A percentile compares a stretch with the other conserved stretches of the same genome.
These are phyloP conservation scores for Phytophthora agathidicida DNA, from an alignment of 352 stramenopile genomes.

Conservation along the genomic window DNA sequence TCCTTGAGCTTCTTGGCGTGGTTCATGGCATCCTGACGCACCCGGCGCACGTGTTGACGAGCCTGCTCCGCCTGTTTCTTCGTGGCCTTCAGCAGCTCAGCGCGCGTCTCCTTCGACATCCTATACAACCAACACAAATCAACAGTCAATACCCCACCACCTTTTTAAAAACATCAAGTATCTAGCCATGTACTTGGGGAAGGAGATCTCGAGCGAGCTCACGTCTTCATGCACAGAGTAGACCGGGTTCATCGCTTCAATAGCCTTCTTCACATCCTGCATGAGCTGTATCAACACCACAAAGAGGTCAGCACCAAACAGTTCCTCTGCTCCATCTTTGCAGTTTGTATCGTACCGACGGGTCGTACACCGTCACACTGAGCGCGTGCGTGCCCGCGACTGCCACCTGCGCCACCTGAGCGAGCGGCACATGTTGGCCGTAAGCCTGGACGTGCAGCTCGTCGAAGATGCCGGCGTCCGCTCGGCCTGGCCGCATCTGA, in stretches of 20 bases:
- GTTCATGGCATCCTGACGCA: conserved; percentile 88
- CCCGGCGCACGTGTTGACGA: conserved; percentile 82
- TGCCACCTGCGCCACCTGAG: conserved; percentile 79
- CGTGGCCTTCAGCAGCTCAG: conserved; percentile 73
- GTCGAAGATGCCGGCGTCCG: conserved; percentile 85
- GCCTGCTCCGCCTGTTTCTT: conserved; percentile 87
- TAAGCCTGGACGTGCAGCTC: conserved; percentile 83
- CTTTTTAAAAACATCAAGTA: not conserved
- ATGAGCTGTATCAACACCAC: conserved; percentile 49
- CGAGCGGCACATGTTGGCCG: conserved; percentile 75
- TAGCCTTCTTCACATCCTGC: conserved; percentile 70
- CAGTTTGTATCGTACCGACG: conserved; percentile 50
- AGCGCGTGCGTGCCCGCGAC: conserved; percentile 69
- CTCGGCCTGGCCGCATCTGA: conserved; percentile 82
- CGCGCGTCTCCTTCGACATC: conserved; percentile 87
- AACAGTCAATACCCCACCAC: conserved; percentile 5
- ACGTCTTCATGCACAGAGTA: conserved; percentile 77
- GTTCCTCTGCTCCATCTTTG: not conserved
- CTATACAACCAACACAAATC: conserved; percentile 30
- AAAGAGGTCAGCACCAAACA: conserved; percentile 3
- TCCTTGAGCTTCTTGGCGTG: conserved; percentile 86
- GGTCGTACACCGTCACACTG: conserved; percentile 81
- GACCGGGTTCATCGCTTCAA: conserved; percentile 79
- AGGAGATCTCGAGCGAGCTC: conserved; percentile 73
- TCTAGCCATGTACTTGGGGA: conserved; percentile 74